phyloP scores from a whole-genome alignment of 805 yeast genomes.

The Yarrowia sp. region DNA sequence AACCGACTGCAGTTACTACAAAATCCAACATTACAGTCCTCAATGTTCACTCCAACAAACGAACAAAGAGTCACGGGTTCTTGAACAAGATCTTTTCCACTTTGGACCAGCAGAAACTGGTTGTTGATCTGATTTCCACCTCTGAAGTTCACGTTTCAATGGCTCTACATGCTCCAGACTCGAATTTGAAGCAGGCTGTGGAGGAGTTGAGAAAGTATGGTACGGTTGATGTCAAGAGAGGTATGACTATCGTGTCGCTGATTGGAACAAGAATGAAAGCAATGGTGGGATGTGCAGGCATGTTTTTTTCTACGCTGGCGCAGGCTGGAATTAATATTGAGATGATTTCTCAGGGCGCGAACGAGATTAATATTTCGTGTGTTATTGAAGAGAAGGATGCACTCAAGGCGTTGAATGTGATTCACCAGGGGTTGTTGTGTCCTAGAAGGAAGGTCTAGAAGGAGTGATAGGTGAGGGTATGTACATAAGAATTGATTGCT shows the following conservation, averaged over 20 bases:
- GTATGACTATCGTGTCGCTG: slow-evolving; percentile 86
- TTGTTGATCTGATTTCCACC: slow-evolving; percentile 93
- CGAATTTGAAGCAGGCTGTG: slow-evolving; percentile 67
- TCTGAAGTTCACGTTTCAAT: slow-evolving; percentile 97
- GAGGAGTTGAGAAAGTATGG: slow-evolving; percentile 79
- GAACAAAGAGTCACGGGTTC: slow-evolving; percentile 91
- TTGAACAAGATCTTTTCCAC: slow-evolving; percentile 86
- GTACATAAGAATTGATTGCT: not conserved
- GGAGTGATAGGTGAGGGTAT: not conserved
- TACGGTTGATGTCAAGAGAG: slow-evolving; percentile 80
- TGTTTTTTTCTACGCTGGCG: slow-evolving; percentile 92
- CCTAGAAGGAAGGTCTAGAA: not conserved
- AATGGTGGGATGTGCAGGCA: slow-evolving; percentile 93
- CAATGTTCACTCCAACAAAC: slow-evolving; percentile 90
- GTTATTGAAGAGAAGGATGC: slow-evolving; percentile 84
- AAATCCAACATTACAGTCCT: slow-evolving; percentile 88
- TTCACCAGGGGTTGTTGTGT: slow-evolving; percentile 69
- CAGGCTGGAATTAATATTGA: slow-evolving; percentile 90
- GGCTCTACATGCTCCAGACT: slow-evolving; percentile 80
- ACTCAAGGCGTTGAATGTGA: slow-evolving; percentile 77
- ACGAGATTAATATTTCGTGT: slow-evolving; percentile 94
- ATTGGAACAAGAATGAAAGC: slow-evolving; percentile 98
- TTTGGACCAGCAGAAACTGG: slow-evolving; percentile 77
- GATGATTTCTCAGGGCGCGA: slow-evolving; percentile 98
- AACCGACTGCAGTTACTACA: slow-evolving; percentile 93